phyloP scores from a whole-genome alignment of 345 rosid genomes.

The Cardamine resedifolia region DNA sequence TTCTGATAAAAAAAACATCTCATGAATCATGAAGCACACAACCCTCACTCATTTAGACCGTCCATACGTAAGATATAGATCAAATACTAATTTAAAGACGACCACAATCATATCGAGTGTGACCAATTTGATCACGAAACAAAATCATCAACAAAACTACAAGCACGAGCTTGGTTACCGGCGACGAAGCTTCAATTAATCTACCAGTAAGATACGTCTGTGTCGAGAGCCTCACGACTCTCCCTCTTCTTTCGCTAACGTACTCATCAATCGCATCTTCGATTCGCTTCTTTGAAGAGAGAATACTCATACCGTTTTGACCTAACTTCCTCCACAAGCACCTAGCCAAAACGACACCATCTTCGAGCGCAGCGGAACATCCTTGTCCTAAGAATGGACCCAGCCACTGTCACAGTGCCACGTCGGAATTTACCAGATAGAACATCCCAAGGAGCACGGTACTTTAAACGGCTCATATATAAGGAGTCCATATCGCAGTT shows the following conservation, averaged over 20 bases:
- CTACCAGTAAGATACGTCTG: slow-evolving; percentile 48
- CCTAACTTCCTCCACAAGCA: slow-evolving; percentile 42
- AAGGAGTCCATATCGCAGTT: slow-evolving; percentile 39
- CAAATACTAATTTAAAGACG: slow-evolving; percentile 8
- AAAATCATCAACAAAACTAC: slow-evolving; percentile 26
- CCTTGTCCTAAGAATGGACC: slow-evolving; percentile 59
- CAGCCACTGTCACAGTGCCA: slow-evolving; percentile 55
- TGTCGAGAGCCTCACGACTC: slow-evolving; percentile 45
- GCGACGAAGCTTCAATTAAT: slow-evolving; percentile 23
- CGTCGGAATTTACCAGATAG: slow-evolving; percentile 32
- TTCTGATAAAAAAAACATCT: neutral
- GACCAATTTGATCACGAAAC: slow-evolving; percentile 38
- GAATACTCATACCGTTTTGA: neutral
- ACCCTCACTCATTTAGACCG: neutral
- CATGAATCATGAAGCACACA: neutral
- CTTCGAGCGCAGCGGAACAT: slow-evolving; percentile 48
- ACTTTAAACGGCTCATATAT: slow-evolving; percentile 40
- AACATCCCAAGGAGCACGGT: slow-evolving; percentile 48
- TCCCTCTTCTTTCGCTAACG: slow-evolving; percentile 44
- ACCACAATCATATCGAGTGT: slow-evolving; percentile 48
- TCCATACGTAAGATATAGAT: neutral
- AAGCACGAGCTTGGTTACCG: slow-evolving; percentile 22
- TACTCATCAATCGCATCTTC: slow-evolving; percentile 43
- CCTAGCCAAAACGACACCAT: slow-evolving; percentile 52
- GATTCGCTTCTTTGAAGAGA: neutral